Base-by-base conservation (phyloP, 805 yeast genomes). In the Starmerella stigmatis region DNA sequence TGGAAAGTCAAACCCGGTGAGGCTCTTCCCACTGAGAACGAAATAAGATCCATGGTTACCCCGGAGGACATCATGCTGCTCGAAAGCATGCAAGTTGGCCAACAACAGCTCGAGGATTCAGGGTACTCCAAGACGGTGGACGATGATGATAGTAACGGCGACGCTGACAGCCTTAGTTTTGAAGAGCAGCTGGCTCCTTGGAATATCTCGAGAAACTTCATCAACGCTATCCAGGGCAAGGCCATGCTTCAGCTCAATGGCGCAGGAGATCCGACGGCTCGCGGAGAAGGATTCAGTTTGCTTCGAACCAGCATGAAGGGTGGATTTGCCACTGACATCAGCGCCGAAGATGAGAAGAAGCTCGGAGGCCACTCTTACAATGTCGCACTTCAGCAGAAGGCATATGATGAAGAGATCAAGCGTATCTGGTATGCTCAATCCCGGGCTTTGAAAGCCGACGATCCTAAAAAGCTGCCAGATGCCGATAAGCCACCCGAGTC, bases 231-330 rank as follows among this genome's bases (percentile, higher is more conserved):
- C 20, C 97, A 88, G 60, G 94, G 96, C 45, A 88, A 94, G 57
- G 94, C 96, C 0, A 92, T 92, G 96, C 71, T 92, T 34, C 96
- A 86, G 59, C 74, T 92, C 21, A 85, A 85, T 59, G 96, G 96
- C 12, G 88, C 80, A 44, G 97, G 97, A 40, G 97, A 92, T 61
- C 94, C 95, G 1, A 78, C 94, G 0, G 94, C 94, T 20, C 76
- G 83, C 51, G 92, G 94, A 2, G 82, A 85, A 52, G 94, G 89
- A 0, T 83, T 83, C 53, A 85, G 95, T 9, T 82, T 89, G 53
- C 69, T 88, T 55, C 74, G 88, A 53, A 83, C 96, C 0, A 85
- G 96, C 0, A 94, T 89, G 85, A 92, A 89, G 63, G 95, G 94
- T 58, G 94, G 95, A 1, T 89, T 89, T 63, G 65, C 67, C 27